Base-by-base conservation (phyloP, 1,284 basidiomycete genomes). In the Volvariella surrecta region DNA sequence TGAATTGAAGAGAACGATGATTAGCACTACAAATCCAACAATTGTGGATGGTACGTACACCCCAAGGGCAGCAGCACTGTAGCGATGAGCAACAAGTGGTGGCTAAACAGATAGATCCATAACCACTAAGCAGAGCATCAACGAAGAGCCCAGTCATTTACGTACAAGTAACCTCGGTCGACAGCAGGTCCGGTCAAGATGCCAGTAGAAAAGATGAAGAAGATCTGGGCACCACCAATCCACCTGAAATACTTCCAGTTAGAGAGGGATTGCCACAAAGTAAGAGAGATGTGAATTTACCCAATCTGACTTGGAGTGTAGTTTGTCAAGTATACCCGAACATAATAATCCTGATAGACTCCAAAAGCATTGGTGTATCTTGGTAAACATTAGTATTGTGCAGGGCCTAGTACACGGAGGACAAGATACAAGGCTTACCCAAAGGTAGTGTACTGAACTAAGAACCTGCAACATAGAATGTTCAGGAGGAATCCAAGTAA, bases 361-460 rank as follows among this genome's bases (percentile, higher is more conserved):
- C 62, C 60, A 46, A 62, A 62, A 9, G 60, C 56, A 46, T 60
- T 60, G 6, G 55, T 55, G 30, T 62, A 62, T 1, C 62, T 62
- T 41, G n/a, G 39, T 42, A 32, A 10, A 18, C 13, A 35, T 19
- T 37, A 2, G 4, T n/a, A n/a, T n/a, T n/a, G n/a, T n/a, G n/a
- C n/a, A n/a, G n/a, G n/a, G n/a, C n/a, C n/a, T n/a, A n/a, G n/a
- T n/a, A n/a, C n/a, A n/a, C n/a, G 18, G 31, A 2, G 13, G 39
- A 19, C 21, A 9, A 32, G 9, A 40, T n/a, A 20, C n/a, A 6
- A 8, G 13, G 32, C 55, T 8, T 38, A 59, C 58, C 56, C 59
- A 39, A 61, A 58, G 3, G 55, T 55, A 40, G 52, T 48, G 31
- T 56, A 61, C 6, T 58, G 57, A 13, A 55, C 50, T 43, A 61